Conservation (phyloP, 208 protist genomes). For the Trypanosoma rangeli region DNA sequence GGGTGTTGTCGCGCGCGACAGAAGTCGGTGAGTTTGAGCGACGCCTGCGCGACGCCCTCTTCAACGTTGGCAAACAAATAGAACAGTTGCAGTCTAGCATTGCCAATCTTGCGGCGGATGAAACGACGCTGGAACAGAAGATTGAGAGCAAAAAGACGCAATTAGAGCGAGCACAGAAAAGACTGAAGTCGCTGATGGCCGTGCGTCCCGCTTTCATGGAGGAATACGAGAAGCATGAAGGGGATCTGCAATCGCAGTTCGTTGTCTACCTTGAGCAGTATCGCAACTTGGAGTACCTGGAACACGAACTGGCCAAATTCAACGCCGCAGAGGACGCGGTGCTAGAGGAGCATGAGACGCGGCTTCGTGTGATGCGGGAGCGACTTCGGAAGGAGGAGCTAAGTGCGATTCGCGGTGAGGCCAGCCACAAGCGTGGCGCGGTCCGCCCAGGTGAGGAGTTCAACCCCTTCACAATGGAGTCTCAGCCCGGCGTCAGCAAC, state of each 20-base stretch:
- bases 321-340: conserved; percentile 83
- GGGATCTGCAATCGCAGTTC: conserved; percentile 91
- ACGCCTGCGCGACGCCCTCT: conserved; percentile 76
- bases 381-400: conserved; percentile 87
- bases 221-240: conserved; percentile 93
- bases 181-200: conserved; percentile 83
- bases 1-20: conserved; percentile 80
- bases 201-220: conserved; percentile 94
- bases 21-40: conserved; percentile 93
- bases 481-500: conserved; percentile 28
- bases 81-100: conserved; percentile 85
- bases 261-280: conserved; percentile 93
- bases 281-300: conserved; percentile 93
- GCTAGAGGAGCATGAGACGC: conserved; percentile 88
- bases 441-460: conserved; percentile 6
- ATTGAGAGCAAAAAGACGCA: conserved; percentile 95
- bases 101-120: conserved; percentile 83
- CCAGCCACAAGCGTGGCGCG: conserved; percentile 11
- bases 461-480: neutral
- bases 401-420: conserved; percentile 70
- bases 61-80: conserved; percentile 72
- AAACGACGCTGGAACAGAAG: conserved; percentile 93
- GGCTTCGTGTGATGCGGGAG: conserved; percentile 88
- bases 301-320: conserved; percentile 88
- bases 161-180: conserved; percentile 92